A percentile compares a stretch with the other conserved stretches of the same genome.
phyloP scores from a whole-genome alignment of 2,329 filamentous ascomycete species.

The Exophiala oligosperma region DNA sequence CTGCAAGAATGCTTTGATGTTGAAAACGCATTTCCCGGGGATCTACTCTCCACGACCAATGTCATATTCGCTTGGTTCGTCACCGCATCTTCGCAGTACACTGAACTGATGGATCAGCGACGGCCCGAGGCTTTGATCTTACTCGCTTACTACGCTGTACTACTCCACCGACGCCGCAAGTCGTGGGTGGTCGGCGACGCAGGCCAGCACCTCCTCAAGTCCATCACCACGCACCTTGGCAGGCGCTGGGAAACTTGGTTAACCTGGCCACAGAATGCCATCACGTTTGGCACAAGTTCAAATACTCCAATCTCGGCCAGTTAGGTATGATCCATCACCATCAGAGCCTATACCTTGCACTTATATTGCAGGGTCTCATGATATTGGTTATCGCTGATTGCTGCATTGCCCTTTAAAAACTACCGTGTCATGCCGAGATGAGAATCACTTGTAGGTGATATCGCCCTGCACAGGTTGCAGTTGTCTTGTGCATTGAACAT shows the following conservation, averaged over 20 bases:
- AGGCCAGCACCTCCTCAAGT: conserved; percentile 32
- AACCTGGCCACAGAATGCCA: conserved; percentile 27
- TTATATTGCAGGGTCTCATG: too few relatives aligned
- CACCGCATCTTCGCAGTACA: conserved; percentile 29
- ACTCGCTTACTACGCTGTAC: conserved; percentile 45
- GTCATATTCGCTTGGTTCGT: conserved; percentile 20
- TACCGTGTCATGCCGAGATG: too few relatives aligned
- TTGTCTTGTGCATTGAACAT: too few relatives aligned
- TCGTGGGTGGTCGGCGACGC: conserved; percentile 39
- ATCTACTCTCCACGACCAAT: neutral
- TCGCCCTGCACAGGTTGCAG: too few relatives aligned
- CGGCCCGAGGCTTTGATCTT: conserved; percentile 45
- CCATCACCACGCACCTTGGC: conserved; percentile 31
- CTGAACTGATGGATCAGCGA: conserved; percentile 36
- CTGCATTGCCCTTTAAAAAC: too few relatives aligned
- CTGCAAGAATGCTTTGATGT: conserved; percentile 15
- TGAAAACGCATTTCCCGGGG: neutral
- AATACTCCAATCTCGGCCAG: too few relatives aligned
- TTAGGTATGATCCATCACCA: too few relatives aligned
- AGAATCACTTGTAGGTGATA: too few relatives aligned
- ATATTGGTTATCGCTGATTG: too few relatives aligned
- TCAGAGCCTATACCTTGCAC: too few relatives aligned
- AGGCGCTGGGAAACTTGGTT: conserved; percentile 33
- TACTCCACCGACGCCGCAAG: conserved; percentile 37
- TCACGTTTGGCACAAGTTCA: too few relatives aligned